Conservation (phyloP, 306 rosid genomes). For the Abrus precatorius region DNA sequence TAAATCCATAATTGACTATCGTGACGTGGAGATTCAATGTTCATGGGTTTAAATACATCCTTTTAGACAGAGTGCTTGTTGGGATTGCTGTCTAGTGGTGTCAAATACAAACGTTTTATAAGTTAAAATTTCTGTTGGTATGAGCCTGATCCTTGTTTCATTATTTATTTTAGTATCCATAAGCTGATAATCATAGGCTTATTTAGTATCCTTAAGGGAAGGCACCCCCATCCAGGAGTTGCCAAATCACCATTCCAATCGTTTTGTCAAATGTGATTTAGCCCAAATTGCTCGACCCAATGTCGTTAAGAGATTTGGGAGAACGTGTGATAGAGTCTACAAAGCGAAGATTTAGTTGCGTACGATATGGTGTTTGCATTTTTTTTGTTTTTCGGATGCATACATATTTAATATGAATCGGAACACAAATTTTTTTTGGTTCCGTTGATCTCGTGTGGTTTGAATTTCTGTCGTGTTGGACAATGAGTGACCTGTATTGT, state of each 20-base stretch:
- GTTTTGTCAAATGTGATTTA: background rate
- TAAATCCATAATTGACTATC: slow-evolving; percentile 51
- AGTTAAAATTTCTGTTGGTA: background rate
- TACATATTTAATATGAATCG: no score
- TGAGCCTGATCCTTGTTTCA: background rate
- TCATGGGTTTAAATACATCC: slow-evolving; percentile 46
- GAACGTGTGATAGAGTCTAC: background rate
- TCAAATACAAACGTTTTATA: background rate
- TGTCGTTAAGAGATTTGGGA: background rate
- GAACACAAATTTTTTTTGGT: no score
- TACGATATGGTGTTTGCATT: no score
- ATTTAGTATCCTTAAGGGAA: background rate
- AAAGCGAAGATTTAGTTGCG: no score
- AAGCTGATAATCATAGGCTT: background rate
- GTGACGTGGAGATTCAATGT: slow-evolving; percentile 53
- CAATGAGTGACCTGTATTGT: background rate
- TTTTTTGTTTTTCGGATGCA: no score
- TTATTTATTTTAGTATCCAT: background rate
- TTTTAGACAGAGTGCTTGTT: slow-evolving; percentile 30
- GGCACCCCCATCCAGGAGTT: background rate
- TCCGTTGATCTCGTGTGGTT: background rate
- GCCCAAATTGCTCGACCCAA: background rate
- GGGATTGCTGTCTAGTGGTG: slow-evolving; percentile 17
- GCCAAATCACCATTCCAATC: background rate
- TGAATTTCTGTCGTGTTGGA: background rate